phyloP scores from a whole-genome alignment of 2,329 filamentous ascomycete species.

The Dendryphion nanum region DNA sequence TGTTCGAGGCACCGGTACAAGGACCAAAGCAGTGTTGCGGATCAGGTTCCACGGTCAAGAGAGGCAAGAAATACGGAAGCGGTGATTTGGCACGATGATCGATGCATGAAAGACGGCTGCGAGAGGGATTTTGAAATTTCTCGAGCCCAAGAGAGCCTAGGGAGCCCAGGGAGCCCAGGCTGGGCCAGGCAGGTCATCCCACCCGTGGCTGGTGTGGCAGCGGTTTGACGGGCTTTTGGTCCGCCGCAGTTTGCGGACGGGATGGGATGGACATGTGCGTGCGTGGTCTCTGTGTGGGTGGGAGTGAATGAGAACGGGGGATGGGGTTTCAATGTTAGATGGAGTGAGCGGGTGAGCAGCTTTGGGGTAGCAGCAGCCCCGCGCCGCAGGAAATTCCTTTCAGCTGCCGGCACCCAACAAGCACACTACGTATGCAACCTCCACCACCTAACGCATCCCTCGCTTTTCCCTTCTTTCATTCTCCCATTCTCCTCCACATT shows the following conservation, averaged over 20 bases:
- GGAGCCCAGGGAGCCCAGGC: no score
- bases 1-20: no score
- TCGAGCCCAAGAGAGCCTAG: no score
- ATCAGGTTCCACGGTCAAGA: not conserved
- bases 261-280: not conserved
- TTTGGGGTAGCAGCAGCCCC: no score
- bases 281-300: not conserved
- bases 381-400: not conserved
- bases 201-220: not conserved
- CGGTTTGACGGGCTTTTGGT: not conserved
- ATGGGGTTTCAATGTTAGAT: no score
- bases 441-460: no score
- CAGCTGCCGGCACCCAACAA: not conserved
- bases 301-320: not conserved
- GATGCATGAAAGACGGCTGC: no score
- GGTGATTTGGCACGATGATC: no score
- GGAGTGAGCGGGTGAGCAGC: not conserved
- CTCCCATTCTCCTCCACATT: not conserved
- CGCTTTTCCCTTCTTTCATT: not conserved
- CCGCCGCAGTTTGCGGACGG: not conserved
- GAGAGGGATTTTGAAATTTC: no score
- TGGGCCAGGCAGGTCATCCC: no score
- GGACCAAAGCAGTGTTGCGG: not conserved
- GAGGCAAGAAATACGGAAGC: not conserved
- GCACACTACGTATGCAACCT: no score